These are phyloP conservation scores for Telfairia occidentalis DNA, from an alignment of 331 rosid species.

Conservation along the genomic window DNA sequence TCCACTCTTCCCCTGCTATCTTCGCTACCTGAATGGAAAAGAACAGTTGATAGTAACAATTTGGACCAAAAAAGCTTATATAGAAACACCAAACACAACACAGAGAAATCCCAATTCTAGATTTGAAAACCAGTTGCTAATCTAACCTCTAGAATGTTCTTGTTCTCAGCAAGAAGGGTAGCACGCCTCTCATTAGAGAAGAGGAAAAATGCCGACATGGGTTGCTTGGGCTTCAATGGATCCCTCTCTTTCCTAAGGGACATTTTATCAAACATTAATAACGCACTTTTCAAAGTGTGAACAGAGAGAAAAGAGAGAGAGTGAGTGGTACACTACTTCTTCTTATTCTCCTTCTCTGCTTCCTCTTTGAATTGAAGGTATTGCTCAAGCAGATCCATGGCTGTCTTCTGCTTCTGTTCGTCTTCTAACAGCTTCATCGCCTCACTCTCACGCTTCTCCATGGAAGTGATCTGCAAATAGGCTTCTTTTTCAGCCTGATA, in stretches of 20 bases:
- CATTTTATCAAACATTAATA: background rate
- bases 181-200: slow-evolving; percentile 66
- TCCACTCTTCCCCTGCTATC: slow-evolving; percentile 83
- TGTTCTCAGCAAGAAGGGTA: slow-evolving; percentile 47
- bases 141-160: slow-evolving; percentile 45
- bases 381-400: slow-evolving; percentile 88
- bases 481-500: slow-evolving; percentile 63
- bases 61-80: background rate
- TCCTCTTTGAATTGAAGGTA: slow-evolving; percentile 68
- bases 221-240: slow-evolving; percentile 88
- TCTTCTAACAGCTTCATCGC: slow-evolving; percentile 82
- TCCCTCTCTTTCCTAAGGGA: slow-evolving; percentile 67
- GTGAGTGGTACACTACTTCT: slow-evolving; percentile 28
- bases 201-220: slow-evolving; percentile 67
- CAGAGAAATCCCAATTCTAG: background rate
- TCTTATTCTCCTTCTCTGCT: slow-evolving; percentile 47
- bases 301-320: background rate
- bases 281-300: background rate
- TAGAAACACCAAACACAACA: background rate
- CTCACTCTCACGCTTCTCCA: slow-evolving; percentile 71
- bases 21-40: slow-evolving; percentile 39
- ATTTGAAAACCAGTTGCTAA: background rate
- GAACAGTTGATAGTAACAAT: background rate
- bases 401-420: slow-evolving; percentile 73
- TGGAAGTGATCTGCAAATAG: slow-evolving; percentile 46